phyloP scores from a whole-genome alignment of 1,139 yeast species.

The Diutina siamensis region DNA sequence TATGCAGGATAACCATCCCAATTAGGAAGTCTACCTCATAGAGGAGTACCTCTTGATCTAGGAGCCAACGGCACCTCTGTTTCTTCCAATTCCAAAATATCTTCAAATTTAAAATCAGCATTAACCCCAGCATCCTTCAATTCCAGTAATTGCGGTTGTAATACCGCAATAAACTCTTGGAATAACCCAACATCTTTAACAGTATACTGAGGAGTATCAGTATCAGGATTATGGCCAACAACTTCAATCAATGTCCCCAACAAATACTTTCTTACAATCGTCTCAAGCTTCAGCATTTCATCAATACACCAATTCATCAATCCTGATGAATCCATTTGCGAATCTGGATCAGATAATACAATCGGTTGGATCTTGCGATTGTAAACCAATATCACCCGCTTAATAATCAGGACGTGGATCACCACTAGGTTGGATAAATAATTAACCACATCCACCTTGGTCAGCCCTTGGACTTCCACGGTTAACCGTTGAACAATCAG shows the following conservation, averaged over 20 bases:
- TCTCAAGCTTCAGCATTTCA: conserved; percentile 2
- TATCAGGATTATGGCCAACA: neutral
- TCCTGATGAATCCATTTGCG: neutral
- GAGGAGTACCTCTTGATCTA: neutral
- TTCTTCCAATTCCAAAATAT: conserved; percentile 9
- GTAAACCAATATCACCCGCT: conserved; percentile 24
- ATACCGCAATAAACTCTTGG: conserved; percentile 36
- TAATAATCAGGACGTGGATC: conserved; percentile 28
- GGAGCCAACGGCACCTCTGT: neutral
- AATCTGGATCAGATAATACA: neutral
- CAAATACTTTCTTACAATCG: conserved; percentile 1
- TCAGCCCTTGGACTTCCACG: conserved; percentile 33
- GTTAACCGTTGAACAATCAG: conserved; percentile 25
- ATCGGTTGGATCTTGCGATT: conserved; percentile 9
- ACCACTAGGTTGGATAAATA: conserved; percentile 33
- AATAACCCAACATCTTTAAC: conserved; percentile 10
- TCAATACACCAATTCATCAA: conserved; percentile 3
- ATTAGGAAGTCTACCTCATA: no score
- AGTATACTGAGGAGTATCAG: neutral
- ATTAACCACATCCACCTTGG: conserved; percentile 34
- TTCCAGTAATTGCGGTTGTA: conserved; percentile 49
- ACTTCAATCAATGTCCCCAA: conserved; percentile 5
- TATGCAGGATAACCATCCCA: no score
- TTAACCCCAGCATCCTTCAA: conserved; percentile 62
- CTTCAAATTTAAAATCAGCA: conserved; percentile 50